Percentiles rank a stretch among this genome's conserved stretches.
Conservation (phyloP, 345 rosid genomes). For the Sonneratia caseolaris region DNA sequence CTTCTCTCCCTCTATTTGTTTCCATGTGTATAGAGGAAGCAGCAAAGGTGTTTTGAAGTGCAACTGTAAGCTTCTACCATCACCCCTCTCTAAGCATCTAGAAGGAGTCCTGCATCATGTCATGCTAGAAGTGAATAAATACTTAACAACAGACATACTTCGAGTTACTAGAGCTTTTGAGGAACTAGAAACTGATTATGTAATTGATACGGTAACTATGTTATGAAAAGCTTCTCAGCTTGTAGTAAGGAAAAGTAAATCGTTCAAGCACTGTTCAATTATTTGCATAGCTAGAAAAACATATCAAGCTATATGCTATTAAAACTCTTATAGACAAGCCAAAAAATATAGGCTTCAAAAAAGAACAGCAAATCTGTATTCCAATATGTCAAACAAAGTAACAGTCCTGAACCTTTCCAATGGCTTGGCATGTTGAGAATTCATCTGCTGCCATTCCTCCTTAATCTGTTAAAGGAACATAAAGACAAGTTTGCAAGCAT, state of each 20-base stretch:
- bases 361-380: no score
- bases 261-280: neutral
- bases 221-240: neutral
- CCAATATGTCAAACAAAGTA: neutral
- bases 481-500: neutral
- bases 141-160: neutral
- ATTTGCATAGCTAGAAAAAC: neutral
- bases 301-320: neutral
- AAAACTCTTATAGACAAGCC: neutral
- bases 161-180: neutral
- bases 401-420: constrained; percentile 1
- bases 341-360: neutral
- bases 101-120: constrained; percentile 15
- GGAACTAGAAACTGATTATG: neutral
- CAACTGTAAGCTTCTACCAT: constrained; percentile 27
- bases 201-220: neutral
- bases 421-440: neutral
- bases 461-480: neutral
- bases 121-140: neutral
- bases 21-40: constrained; percentile 26
- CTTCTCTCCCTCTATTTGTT: constrained; percentile 27
- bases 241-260: neutral
- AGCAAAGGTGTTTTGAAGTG: constrained; percentile 23
- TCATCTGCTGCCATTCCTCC: constrained; percentile 1
- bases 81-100: constrained; percentile 17